Evolutionary conservation across 352 stramenopile genomes (phyloP).

Genomic region (Pythium inflatum): DNA sequence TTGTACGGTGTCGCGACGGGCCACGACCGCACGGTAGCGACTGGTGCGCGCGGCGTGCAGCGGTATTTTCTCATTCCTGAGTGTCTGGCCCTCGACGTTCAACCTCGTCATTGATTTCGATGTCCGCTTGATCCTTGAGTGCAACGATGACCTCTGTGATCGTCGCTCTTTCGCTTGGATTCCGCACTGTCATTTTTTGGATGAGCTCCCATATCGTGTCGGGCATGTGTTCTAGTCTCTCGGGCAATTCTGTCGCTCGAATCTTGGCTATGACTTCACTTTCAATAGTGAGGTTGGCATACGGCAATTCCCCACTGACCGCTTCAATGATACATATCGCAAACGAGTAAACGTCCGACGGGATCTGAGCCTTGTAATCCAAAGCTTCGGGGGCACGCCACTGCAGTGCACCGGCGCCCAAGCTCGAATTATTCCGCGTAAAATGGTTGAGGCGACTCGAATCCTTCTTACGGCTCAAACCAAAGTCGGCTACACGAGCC

Average conservation of each 20-base stretch:
- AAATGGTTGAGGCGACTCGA: not conserved
- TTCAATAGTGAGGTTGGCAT: not conserved
- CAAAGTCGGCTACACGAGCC: not conserved
- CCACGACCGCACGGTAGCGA: slow-evolving; percentile 36
- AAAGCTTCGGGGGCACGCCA: not conserved
- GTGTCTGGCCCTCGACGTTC: too few species aligned
- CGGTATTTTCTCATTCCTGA: slow-evolving; percentile 78
- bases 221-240: not conserved
- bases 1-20: slow-evolving; percentile 38
- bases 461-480: not conserved
- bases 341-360: not conserved
- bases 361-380: not conserved
- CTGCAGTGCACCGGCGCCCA: not conserved
- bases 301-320: not conserved
- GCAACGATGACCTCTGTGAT: too few species aligned
- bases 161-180: too few species aligned
- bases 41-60: slow-evolving; percentile 52
- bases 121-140: too few species aligned
- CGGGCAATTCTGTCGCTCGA: not conserved
- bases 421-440: not conserved
- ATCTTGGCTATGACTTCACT: not conserved
- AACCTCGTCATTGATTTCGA: too few species aligned
- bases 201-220: not conserved
- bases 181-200: not conserved
- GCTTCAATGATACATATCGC: not conserved